Base-by-base conservation (phyloP, 148 eudicot species). In the Vaccinium myrtillus region DNA sequence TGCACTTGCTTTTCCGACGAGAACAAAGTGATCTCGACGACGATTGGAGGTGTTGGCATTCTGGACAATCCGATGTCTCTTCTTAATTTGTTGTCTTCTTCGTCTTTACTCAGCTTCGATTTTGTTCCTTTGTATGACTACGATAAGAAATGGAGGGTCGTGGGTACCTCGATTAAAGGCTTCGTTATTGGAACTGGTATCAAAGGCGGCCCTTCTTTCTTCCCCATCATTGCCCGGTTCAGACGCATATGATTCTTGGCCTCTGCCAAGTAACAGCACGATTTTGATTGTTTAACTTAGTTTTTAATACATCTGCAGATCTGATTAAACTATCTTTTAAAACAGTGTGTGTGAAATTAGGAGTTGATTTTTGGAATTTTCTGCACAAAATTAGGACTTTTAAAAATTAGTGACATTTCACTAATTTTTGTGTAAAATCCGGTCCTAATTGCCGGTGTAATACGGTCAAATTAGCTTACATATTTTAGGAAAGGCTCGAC, bases 111-210 rank as follows among this genome's bases (percentile, higher is more conserved):
- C 53, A 86, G 91, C 86, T 89, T 91, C 82, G 95, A 91, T 10
- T 87, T 95, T 0, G 88, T 89, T 82, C 91, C 91, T 5, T 87
- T 91, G 27, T 83, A 90, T 76, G 92, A 90, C 71, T 91, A 90
- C 36, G 93, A 93, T 67, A 91, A 88, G 84, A 30, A 85, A 2
- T 89, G 84, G 80, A 89, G 98, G 75, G 85, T 92, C 9, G 55
- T 91, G n/a, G 89, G 87, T 3, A 96, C 99, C 1, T 86, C 96
- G 5, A 70, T 88, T 15, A 97, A 93, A 87, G 99, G 95, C 32
- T 97, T 97, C 84, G 79, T 90, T 75, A 97, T 97, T 61, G 99
- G 99, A 43, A 98, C 99, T 49, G 98, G 98, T 9, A 87, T 97
- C 16, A 95, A 88, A 88, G 98, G 99, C 76, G 99, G 99, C 16